Conservation (phyloP, 148 eudicot species). For the Agrostemma githago region DNA sequence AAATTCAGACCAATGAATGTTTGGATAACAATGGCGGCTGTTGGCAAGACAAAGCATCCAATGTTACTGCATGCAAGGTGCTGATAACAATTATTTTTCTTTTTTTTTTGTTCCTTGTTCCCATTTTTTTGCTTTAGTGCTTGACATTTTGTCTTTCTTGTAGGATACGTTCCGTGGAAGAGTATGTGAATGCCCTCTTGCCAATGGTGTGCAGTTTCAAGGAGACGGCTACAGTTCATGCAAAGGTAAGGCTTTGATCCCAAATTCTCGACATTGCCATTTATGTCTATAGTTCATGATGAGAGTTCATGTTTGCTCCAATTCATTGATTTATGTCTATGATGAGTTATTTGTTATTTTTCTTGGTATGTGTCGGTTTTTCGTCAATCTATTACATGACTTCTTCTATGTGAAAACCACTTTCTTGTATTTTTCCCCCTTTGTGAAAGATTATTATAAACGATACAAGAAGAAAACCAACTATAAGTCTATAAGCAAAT, state of each 20-base stretch:
- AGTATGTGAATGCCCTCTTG: constrained; percentile 93
- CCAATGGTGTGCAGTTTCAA: constrained; percentile 75
- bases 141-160: not conserved
- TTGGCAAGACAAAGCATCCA: constrained; percentile 80
- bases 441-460: not conserved
- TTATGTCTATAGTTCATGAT: not conserved
- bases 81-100: not conserved
- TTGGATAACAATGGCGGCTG: constrained; percentile 84
- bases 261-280: not conserved
- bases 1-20: constrained; percentile 87
- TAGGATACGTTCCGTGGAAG: constrained; percentile 92
- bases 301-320: not conserved
- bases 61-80: constrained; percentile 90
- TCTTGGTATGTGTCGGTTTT: not conserved
- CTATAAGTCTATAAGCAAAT: not conserved
- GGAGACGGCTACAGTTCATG: constrained; percentile 92
- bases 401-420: not conserved
- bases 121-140: not conserved
- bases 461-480: not conserved
- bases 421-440: not conserved
- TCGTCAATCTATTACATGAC: not conserved
- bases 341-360: not conserved
- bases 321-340: not conserved
- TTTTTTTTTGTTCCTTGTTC: not conserved
- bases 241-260: constrained; percentile 40